Base-by-base conservation (phyloP, 139 green algal species). In the Chlorella vulgaris region DNA sequence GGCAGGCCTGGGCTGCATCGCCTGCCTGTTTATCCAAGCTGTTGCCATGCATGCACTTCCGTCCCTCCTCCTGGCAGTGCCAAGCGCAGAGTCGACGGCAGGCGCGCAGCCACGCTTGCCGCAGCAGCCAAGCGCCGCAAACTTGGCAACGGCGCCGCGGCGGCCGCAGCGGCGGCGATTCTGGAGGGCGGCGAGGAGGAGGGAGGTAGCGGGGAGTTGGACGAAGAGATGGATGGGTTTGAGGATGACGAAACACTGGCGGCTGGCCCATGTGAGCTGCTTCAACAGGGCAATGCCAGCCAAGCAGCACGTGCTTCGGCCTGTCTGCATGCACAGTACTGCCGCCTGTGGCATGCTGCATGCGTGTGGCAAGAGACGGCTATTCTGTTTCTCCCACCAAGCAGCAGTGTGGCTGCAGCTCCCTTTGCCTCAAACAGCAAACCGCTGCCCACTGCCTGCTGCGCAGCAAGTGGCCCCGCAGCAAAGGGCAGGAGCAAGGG, bases 401-500 rank as follows among this genome's bases (percentile, higher is more conserved):
- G n/a, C n/a, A n/a, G n/a, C n/a, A n/a, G n/a, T n/a, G n/a, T n/a
- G n/a, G n/a, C n/a, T n/a, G n/a, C n/a, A n/a, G n/a, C n/a, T n/a
- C n/a, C n/a, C n/a, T n/a, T n/a, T n/a, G n/a, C n/a, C n/a, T n/a
- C n/a, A n/a, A n/a, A n/a, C n/a, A n/a, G n/a, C n/a, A n/a, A n/a
- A n/a, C n/a, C n/a, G n/a, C n/a, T n/a, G n/a, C n/a, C n/a, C n/a
- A n/a, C n/a, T n/a, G n/a, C n/a, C n/a, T n/a, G n/a, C n/a, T n/a
- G n/a, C n/a, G n/a, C n/a, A n/a, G n/a, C n/a, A n/a, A n/a, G n/a
- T 53, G 36, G 31, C 38, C 51, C 69, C 21, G 43, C 43, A 5
- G 28, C 31, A 33, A 55, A 68, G 55, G 73, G 53, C 53, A 55
- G 69, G 38, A 35, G 73, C n/a, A 38, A 69, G 53, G 68, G 19